These are phyloP conservation scores for Acanthamoeba royreba DNA, from an alignment of 208 protist genomes.

Conservation along the genomic window DNA sequence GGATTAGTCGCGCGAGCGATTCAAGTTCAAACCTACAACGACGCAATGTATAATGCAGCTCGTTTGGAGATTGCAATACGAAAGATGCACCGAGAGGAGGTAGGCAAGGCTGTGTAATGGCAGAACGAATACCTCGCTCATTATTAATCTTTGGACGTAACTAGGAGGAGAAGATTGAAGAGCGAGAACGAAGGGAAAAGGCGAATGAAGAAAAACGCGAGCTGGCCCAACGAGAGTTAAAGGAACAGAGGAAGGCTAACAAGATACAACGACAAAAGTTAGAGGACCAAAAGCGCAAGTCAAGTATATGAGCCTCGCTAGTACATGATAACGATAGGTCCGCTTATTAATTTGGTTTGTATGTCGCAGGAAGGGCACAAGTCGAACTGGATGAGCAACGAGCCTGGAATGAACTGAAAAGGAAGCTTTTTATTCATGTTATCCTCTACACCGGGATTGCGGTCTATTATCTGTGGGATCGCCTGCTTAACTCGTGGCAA, in stretches of 20 bases:
- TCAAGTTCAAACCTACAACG: too few relatives aligned
- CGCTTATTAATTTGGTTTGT: neutral
- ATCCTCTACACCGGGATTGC: neutral
- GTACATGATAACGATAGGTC: neutral
- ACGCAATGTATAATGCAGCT: too few relatives aligned
- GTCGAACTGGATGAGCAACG: neutral
- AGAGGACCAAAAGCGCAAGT: neutral
- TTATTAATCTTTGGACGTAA: neutral
- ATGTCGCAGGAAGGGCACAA: neutral
- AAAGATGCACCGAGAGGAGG: too few relatives aligned
- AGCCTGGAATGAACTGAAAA: neutral
- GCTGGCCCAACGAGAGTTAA: neutral
- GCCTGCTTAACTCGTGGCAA: neutral
- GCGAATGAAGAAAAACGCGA: neutral
- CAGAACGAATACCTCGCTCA: neutral
- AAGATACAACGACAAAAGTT: neutral
- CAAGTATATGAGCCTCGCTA: neutral
- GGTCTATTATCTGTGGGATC: neutral
- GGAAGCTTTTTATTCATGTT: neutral
- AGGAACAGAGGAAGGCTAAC: neutral
- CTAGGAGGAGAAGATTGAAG: neutral
- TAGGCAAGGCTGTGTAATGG: too few relatives aligned
- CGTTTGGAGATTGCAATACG: too few relatives aligned
- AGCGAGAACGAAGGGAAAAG: neutral
- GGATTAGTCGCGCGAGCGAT: too few relatives aligned